Base-by-base conservation (phyloP, 2,329 filamentous ascomycete genomes). In the Aspergillus ibericus region DNA sequence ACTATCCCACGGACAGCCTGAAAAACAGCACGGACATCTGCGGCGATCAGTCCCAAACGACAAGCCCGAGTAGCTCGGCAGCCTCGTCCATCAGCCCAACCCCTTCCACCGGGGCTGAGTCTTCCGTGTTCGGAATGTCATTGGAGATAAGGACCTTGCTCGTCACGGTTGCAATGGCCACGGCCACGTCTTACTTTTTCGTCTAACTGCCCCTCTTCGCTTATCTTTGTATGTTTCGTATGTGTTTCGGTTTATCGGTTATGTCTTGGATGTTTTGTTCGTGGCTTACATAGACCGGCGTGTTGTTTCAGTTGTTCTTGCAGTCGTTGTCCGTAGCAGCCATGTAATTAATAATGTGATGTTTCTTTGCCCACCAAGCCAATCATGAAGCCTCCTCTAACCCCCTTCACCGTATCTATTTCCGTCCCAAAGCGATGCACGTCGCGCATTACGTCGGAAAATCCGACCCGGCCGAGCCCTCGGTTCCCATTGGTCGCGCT, bases 1-100 rank as follows among this genome's bases (percentile, higher is more conserved):
- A 44, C 51, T 53, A 53, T 53, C 51, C 51, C 38, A 53, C 51
- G 25, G 36, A 44, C 22, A 53, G 51, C 25, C 51, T 53, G 36
- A 53, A 53, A 16, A 12, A 44, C 2, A 44, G 36, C 51, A 53
- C 38, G 8, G 29, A 53, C 13, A 29, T 53, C 51, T 53, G 51
- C 44, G 51, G 13, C 16, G 35, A 53, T 42, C 12, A 44, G 4
- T 20, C 51, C 22, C 13, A 35, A 10, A 32, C 51, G 18, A 20
- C 32, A 5, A 51, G 10, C 10, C 32, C 49, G 36, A 53, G 51
- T 44, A 42, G 51, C 12, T 53, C 51, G 16, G 36, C 36, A 32
- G 36, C 51, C 25, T 53, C 51, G 3, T 44, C 51, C 4, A 20
- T 22, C 4, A 53, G 36, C 51, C 36, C 38, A 4, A 42, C 1